These are phyloP conservation scores for Chlorella sp. DNA, from an alignment of 139 green algal genomes.

Conservation along the genomic window DNA sequence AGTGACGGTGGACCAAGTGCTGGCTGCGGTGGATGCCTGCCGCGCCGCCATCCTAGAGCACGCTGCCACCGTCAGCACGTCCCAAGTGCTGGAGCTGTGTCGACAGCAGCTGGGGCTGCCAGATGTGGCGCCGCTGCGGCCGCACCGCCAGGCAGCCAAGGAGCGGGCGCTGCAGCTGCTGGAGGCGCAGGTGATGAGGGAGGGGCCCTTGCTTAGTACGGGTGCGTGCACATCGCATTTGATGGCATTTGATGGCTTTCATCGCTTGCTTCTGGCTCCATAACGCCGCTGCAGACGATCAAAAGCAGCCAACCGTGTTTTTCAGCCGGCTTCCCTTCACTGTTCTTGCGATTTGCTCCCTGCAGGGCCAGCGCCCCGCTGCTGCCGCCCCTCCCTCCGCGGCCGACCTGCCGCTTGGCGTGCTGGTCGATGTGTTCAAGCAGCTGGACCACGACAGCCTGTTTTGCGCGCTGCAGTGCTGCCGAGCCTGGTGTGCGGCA, in stretches of 20 bases:
- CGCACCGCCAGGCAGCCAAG: background rate
- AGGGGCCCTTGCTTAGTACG: too few species aligned
- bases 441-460: slow-evolving; percentile 30
- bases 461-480: slow-evolving; percentile 15
- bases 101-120: background rate
- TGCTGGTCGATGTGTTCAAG: background rate
- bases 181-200: background rate
- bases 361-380: slow-evolving; percentile 2
- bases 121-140: background rate
- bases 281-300: too few species aligned
- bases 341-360: too few species aligned
- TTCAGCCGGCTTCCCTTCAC: too few species aligned
- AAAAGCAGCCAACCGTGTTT: too few species aligned
- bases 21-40: background rate
- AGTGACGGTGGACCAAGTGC: background rate
- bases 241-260: too few species aligned
- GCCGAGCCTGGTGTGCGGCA: background rate
- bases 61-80: slow-evolving; percentile 1
- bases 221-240: too few species aligned
- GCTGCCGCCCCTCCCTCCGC: background rate
- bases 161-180: background rate
- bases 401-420: background rate
- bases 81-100: background rate
- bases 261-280: too few species aligned
- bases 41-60: background rate